Conservation (phyloP, 768 basidiomycete genomes). For the Agrocybe pediades region DNA sequence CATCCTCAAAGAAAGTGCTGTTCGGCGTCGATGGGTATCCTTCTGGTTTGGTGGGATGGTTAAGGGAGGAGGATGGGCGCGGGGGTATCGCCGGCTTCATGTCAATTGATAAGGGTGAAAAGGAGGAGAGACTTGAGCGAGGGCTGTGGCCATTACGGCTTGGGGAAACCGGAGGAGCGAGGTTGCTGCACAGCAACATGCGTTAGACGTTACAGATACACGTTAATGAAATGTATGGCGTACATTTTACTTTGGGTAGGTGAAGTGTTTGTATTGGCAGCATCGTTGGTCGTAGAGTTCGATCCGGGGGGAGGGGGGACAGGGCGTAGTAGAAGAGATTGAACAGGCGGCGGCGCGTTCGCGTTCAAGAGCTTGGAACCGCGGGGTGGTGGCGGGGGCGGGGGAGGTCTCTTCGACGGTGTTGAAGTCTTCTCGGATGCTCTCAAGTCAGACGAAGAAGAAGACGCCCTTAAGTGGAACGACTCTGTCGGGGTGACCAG, state of each 20-base stretch:
- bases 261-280: slow-evolving; percentile 15
- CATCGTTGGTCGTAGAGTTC: slow-evolving; percentile 12
- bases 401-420: slow-evolving; percentile 49
- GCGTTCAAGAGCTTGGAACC: slow-evolving; percentile 35
- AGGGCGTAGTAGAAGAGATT: slow-evolving; percentile 56
- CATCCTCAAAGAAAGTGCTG: slow-evolving; percentile 21
- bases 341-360: slow-evolving; percentile 39
- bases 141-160: slow-evolving; percentile 10
- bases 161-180: slow-evolving; percentile 13
- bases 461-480: slow-evolving; percentile 42
- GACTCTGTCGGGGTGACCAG: slow-evolving; percentile 24
- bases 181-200: slow-evolving; percentile 7
- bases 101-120: slow-evolving; percentile 13
- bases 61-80: slow-evolving; percentile 8
- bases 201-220: slow-evolving; percentile 1
- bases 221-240: slow-evolving; percentile 10
- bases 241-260: slow-evolving; percentile 25
- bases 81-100: slow-evolving; percentile 23
- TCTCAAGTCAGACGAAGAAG: slow-evolving; percentile 59
- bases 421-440: slow-evolving; percentile 11
- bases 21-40: background rate
- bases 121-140: slow-evolving; percentile 17
- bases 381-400: slow-evolving; percentile 58
- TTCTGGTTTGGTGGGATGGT: slow-evolving; percentile 6
- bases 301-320: slow-evolving; percentile 38